Evolutionary conservation across 345 rosid genomes (phyloP), one percentile per base, ranked within the genome.

Genomic region (Linum lewisii): DNA sequence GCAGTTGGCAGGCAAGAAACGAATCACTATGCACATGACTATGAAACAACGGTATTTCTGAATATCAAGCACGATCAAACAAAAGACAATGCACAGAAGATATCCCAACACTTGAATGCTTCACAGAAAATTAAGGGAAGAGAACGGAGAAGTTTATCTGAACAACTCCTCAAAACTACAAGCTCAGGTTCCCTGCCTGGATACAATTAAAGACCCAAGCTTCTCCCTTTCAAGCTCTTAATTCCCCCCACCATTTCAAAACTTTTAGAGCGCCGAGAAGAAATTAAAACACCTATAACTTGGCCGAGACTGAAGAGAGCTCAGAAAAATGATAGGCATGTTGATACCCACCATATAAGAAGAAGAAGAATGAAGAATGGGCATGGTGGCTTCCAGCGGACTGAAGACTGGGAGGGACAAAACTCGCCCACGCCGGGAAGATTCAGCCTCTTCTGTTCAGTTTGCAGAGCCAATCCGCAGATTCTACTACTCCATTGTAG

Each of bases 351-450:
- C 97, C 72, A 66, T 69, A 62, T 68, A 84, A 65, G 94, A 75
- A 67, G 95, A 83, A 18, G 84, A 66, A 13, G 47, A 6, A 14
- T 87, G 94, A 63, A 80, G 74, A 76, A 81, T 63, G 56, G 86
- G 75, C 79, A 81, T 77, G 25, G 77, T 70, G 65, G 87, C 82
- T 59, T 82, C 87, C 54, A 71, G 72, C 37, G 77, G 72, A 68
- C 61, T 69, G 67, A 73, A 62, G 20, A 54, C 61, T 23, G 69
- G 76, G 51, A 29, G 4, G 34, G 34, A 29, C 34, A 42, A 42
- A 42, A 42, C 34, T 3, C 34, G 47, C 47, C 18, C 14, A 16
- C 47, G 47, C 4, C 47, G 18, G 14, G 47, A 42, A 42, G 47
- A 11, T 42, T 42, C 47, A 42, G 16, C 47, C 47, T 42, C 47